These are phyloP conservation scores for Nematodospora anomalae DNA, from an alignment of 1,139 yeast species.

Conservation along the genomic window DNA sequence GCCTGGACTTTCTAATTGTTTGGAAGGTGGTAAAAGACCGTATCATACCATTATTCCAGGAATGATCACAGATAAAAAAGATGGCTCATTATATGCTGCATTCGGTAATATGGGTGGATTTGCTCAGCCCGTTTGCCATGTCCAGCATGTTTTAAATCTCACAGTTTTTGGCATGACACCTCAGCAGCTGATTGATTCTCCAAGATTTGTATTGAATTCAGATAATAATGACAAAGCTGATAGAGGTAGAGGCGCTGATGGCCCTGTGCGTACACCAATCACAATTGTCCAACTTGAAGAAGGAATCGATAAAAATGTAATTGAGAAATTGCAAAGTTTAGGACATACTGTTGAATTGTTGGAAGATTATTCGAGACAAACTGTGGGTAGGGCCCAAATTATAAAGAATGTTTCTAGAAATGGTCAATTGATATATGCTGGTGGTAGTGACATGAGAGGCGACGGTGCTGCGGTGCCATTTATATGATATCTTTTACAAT, in stretches of 20 bases:
- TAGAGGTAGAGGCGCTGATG: conserved; percentile 61
- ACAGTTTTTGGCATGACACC: conserved; percentile 64
- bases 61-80: conserved; percentile 47
- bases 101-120: conserved; percentile 90
- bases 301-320: conserved; percentile 50
- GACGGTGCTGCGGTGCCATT: conserved; percentile 68
- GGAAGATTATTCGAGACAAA: conserved; percentile 45
- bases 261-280: conserved; percentile 60
- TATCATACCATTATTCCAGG: conserved; percentile 88
- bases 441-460: conserved; percentile 77
- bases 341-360: conserved; percentile 60
- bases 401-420: conserved; percentile 47
- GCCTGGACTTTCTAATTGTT: conserved; percentile 56
- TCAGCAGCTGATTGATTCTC: conserved; percentile 75
- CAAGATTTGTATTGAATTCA: conserved; percentile 65
- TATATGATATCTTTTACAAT: conserved; percentile 3
- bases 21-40: conserved; percentile 73
- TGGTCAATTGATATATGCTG: conserved; percentile 55
- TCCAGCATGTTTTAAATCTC: conserved; percentile 72
- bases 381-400: conserved; percentile 76
- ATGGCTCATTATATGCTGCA: conserved; percentile 56
- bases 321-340: conserved; percentile 41
- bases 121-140: conserved; percentile 86
- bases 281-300: conserved; percentile 69
- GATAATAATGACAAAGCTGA: conserved; percentile 47